phyloP scores from a whole-genome alignment of 148 eudicot species.

The Nyssa sinensis region DNA sequence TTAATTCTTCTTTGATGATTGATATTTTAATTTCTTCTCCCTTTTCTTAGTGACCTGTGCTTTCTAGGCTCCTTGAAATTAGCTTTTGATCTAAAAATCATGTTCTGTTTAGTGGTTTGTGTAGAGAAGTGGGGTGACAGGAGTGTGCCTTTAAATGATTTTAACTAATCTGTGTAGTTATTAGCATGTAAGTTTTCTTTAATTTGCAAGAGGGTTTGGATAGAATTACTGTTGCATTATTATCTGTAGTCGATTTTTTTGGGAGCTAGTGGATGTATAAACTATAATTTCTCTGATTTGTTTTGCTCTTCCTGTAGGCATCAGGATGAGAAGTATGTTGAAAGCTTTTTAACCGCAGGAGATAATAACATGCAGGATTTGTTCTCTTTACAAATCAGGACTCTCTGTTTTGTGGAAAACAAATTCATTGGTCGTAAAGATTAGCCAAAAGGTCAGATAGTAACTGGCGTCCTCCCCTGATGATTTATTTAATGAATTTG shows the following conservation, averaged over 20 bases:
- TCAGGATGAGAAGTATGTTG: conserved; percentile 48
- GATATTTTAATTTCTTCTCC: too few species aligned
- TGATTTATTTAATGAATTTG: background rate
- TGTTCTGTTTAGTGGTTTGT: background rate
- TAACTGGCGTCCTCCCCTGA: background rate
- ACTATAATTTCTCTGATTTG: conserved; percentile 12
- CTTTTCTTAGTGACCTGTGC: too few species aligned
- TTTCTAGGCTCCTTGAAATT: background rate
- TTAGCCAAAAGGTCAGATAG: conserved; percentile 44
- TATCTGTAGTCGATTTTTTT: background rate
- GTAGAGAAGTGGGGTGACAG: background rate
- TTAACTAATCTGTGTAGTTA: background rate
- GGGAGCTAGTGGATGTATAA: background rate
- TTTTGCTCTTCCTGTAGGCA: conserved; percentile 55
- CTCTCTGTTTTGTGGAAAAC: conserved; percentile 40
- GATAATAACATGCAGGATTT: conserved; percentile 40
- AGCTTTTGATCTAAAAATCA: too few species aligned
- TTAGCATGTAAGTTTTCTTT: background rate
- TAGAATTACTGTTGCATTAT: background rate
- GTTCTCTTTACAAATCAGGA: conserved; percentile 57
- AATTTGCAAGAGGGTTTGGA: background rate
- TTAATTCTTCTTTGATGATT: background rate
- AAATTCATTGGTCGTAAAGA: conserved; percentile 52
- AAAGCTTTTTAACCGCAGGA: conserved; percentile 40
- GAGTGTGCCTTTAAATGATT: background rate